Evolutionary conservation across 1,139 yeast genomes (phyloP), one percentile per base, ranked within the genome.

Genomic region (Pichia sp.): DNA sequence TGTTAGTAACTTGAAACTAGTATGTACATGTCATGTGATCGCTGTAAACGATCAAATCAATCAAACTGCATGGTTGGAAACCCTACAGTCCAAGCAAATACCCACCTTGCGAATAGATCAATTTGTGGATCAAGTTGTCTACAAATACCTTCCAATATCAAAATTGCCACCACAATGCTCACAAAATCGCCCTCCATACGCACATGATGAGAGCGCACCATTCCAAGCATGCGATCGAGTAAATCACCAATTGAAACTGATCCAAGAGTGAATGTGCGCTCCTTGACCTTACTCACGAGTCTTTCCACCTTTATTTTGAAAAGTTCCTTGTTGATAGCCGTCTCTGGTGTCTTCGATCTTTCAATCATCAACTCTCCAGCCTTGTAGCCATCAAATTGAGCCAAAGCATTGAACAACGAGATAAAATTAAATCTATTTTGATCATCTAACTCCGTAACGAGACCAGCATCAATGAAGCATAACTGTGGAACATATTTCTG

Each of bases 181-280:
- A 91, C 80, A 53, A 91, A 91, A 57, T 91, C 98, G 7, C 95
- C 94, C 53, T 91, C 99, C 96, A 93, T 84, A 54, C 96, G 71
- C 16, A 91, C 98, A 58, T 93, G 99, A 56, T 91, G 98, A 14
- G 68, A 66, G 40, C 97, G 69, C 14, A 93, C 97, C 96, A 91
- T 87, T 2, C 78, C 67, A 42, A 91, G 67, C 66, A 91, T 91
- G 53, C 78, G 83, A 48, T 87, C 93, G 40, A 91, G 65, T 42
- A 93, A 66, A 54, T 88, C 97, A 4, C 97, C 97, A 44, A 91
- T 83, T 33, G 93, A 82, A 17, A 93, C 82, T 37, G 86, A 83
- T 0, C 98, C 98, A 38, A 91, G 64, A 0, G 97, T 86, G 56
- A 91, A 91, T 0, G 98, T 88, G 40, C 95, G 68, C 53, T 81